These are phyloP conservation scores for Carex cristatella DNA, from an alignment of 176 grass and related monocot species.

Conservation along the genomic window DNA sequence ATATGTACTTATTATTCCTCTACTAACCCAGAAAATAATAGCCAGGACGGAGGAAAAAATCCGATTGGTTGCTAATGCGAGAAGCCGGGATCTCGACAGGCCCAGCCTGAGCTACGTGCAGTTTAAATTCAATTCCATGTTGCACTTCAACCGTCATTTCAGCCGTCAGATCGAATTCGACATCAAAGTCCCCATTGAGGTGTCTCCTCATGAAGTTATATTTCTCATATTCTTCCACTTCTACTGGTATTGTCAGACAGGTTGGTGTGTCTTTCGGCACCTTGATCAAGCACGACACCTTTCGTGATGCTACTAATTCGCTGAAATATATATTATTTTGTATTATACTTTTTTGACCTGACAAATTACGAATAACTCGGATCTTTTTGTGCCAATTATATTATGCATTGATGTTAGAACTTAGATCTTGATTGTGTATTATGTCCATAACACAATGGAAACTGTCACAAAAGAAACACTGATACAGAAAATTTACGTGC, in stretches of 20 bases:
- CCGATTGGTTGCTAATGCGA: neutral
- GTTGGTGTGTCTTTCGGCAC: neutral
- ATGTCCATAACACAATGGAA: neutral
- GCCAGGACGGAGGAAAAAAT: neutral
- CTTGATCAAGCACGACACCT: neutral
- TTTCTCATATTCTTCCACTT: neutral
- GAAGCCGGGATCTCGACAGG: constrained; percentile 9
- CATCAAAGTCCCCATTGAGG: neutral
- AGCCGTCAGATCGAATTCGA: neutral
- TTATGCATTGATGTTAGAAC: neutral
- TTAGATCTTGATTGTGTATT: neutral
- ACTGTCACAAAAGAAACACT: neutral
- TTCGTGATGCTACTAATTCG: neutral
- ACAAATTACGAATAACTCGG: neutral
- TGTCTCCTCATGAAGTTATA: constrained; percentile 13
- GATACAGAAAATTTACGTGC: neutral
- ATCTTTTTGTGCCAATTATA: neutral
- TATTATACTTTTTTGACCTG: neutral
- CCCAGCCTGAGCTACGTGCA: neutral
- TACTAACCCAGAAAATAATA: constrained; percentile 1
- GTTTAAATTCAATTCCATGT: constrained; percentile 1
- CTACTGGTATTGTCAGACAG: neutral
- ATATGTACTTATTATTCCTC: neutral
- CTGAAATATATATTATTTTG: neutral
- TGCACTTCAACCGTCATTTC: neutral